Conservation (phyloP, 495 filamentous ascomycete genomes). For the Talaromyces ruber region DNA sequence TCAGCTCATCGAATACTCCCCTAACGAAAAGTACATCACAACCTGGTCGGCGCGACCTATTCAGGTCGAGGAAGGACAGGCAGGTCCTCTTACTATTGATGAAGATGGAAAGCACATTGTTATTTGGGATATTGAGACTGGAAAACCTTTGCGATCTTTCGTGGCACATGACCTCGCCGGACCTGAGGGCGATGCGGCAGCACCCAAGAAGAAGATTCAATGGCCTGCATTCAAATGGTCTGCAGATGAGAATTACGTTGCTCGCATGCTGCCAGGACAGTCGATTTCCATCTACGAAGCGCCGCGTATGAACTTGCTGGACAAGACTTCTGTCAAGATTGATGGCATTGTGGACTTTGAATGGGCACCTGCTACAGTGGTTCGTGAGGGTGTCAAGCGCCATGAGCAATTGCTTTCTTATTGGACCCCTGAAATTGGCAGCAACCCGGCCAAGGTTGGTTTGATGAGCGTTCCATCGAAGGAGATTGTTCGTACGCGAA, state of each 20-base stretch:
- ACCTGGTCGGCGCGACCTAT: constrained; percentile 95
- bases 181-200: constrained; percentile 49
- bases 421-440: constrained; percentile 98
- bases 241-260: constrained; percentile 92
- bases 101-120: constrained; percentile 99
- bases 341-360: constrained; percentile 97
- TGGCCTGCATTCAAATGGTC: constrained; percentile 99
- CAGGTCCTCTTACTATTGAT: constrained; percentile 64
- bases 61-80: constrained; percentile 79
- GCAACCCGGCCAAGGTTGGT: constrained; percentile 94
- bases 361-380: constrained; percentile 79
- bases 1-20: constrained; percentile 93
- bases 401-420: constrained; percentile 96
- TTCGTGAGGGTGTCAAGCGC: constrained; percentile 69
- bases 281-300: constrained; percentile 93
- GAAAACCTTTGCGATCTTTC: constrained; percentile 86
- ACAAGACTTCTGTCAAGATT: constrained; percentile 84
- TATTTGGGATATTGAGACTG: constrained; percentile 92
- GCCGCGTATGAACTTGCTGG: constrained; percentile 82
- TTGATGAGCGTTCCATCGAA: constrained; percentile 95
- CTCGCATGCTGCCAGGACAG: constrained; percentile 77
- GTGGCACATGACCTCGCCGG: constrained; percentile 70
- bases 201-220: constrained; percentile 83
- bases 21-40: constrained; percentile 83
- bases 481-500: constrained; percentile 84